These are phyloP conservation scores for Haematococcus lacustris DNA, from an alignment of 139 green algal species.

Conservation along the genomic window DNA sequence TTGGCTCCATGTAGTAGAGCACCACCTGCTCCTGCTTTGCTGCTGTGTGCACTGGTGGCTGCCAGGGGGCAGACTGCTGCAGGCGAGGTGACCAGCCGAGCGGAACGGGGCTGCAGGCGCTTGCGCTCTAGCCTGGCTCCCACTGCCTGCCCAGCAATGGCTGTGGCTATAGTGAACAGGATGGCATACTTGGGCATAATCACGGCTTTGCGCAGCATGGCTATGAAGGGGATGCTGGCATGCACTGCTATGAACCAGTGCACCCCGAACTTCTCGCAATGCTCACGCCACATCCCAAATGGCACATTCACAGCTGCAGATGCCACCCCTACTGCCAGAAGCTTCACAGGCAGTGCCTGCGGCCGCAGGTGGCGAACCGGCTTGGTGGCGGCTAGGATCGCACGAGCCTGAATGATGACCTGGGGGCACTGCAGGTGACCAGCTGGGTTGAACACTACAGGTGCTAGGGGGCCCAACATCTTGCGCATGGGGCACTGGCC, in stretches of 20 bases:
- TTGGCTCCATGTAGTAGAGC: no score
- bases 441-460: constrained; percentile 29
- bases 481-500: constrained; percentile 35
- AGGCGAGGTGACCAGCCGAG: no score
- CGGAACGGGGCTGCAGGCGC: constrained; percentile 14
- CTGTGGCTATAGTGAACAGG: constrained; percentile 51
- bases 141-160: constrained; percentile 50
- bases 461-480: constrained; percentile 44
- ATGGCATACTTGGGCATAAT: constrained; percentile 65
- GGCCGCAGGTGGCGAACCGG: constrained; percentile 66
- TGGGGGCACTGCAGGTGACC: constrained; percentile 61
- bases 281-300: constrained; percentile 68
- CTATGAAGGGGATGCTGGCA: constrained; percentile 80
- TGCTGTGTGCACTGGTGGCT: no score
- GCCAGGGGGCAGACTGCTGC: no score
- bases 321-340: constrained; percentile 46
- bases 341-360: constrained; percentile 42
- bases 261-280: constrained; percentile 78
- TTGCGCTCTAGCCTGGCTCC: constrained; percentile 24
- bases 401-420: constrained; percentile 63
- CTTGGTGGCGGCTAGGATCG: constrained; percentile 51
- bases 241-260: constrained; percentile 86
- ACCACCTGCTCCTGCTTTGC: no score
- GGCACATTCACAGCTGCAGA: constrained; percentile 68
- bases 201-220: constrained; percentile 74